These are phyloP conservation scores for Aurinia saxatilis DNA, from an alignment of 345 rosid genomes.

Conservation along the genomic window DNA sequence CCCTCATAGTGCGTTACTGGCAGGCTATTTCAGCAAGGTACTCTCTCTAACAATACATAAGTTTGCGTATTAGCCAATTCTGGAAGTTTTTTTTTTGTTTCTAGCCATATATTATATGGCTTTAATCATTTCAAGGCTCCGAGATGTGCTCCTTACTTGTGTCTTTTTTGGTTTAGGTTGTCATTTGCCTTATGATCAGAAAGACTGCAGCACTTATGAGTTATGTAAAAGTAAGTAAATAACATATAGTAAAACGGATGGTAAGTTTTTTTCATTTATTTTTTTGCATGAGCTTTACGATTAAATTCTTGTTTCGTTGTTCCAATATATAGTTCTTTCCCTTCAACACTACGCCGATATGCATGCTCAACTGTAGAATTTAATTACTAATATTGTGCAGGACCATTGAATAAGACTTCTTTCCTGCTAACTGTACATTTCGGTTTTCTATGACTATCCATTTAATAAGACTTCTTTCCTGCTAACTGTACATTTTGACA, in stretches of 20 bases:
- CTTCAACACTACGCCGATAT: not conserved
- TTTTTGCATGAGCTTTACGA: not conserved
- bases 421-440: constrained; percentile 1
- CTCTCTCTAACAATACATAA: not conserved
- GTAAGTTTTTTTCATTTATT: not conserved
- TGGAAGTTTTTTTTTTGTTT: not conserved
- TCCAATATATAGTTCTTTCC: not conserved
- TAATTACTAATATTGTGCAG: too few species aligned
- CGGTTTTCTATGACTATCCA: too few species aligned
- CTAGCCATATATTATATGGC: not conserved
- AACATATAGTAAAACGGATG: not conserved
- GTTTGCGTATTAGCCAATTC: constrained; percentile 2
- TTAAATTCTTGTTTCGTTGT: not conserved
- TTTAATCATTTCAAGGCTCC: not conserved
- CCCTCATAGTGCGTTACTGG: constrained; percentile 79
- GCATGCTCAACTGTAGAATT: not conserved
- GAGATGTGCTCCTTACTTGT: constrained; percentile 2
- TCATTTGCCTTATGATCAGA: constrained; percentile 88
- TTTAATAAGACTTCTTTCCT: not conserved
- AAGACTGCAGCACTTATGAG: constrained; percentile 89
- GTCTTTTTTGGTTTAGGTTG: constrained; percentile 57
- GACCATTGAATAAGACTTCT: not conserved
- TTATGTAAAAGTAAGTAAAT: constrained; percentile 72
- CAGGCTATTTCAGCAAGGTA: constrained; percentile 99
- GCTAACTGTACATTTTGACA: not conserved